A percentile compares a stretch with the other conserved stretches of the same genome.
Evolutionary conservation across 1,139 yeast genomes (phyloP).

Genomic region (Pichia terricola): DNA sequence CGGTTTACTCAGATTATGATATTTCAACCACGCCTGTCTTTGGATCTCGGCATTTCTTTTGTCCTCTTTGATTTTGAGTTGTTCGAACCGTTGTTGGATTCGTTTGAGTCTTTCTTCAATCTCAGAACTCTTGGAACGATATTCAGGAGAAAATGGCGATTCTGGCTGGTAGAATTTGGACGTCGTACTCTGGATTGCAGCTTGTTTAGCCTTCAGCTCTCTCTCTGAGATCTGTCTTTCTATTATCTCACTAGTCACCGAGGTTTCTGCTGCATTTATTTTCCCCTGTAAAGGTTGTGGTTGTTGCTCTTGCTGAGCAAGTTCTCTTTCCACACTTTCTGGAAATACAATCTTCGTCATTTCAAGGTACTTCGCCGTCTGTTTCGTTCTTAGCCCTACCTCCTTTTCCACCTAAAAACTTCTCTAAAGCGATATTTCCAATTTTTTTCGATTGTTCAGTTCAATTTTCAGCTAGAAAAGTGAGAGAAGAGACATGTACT

Average conservation of each 20-base stretch:
- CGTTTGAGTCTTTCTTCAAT: constrained; percentile 21
- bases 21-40: constrained; percentile 13
- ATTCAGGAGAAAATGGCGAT: constrained; percentile 20
- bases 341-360: constrained; percentile 10
- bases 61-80: constrained; percentile 18
- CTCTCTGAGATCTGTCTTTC: not conserved
- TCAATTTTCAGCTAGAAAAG: no score
- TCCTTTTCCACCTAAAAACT: no score
- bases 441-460: no score
- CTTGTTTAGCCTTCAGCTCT: constrained; percentile 3
- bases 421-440: no score
- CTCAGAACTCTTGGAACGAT: constrained; percentile 21
- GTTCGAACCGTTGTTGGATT: constrained; percentile 16
- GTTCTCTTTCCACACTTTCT: constrained; percentile 10
- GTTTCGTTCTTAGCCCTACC: no score
- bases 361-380: no score
- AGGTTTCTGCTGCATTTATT: not conserved
- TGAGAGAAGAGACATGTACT: no score
- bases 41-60: constrained; percentile 14
- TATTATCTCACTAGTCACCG: not conserved
- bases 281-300: not conserved
- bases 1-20: constrained; percentile 16
- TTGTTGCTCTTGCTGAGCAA: constrained; percentile 3
- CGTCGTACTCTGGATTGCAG: constrained; percentile 12
- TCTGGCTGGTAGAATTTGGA: constrained; percentile 20